A percentile compares a stretch with the other conserved stretches of the same genome.
These are phyloP conservation scores for Scutellaria minor DNA, from an alignment of 257 asterid genomes.

Conservation along the genomic window DNA sequence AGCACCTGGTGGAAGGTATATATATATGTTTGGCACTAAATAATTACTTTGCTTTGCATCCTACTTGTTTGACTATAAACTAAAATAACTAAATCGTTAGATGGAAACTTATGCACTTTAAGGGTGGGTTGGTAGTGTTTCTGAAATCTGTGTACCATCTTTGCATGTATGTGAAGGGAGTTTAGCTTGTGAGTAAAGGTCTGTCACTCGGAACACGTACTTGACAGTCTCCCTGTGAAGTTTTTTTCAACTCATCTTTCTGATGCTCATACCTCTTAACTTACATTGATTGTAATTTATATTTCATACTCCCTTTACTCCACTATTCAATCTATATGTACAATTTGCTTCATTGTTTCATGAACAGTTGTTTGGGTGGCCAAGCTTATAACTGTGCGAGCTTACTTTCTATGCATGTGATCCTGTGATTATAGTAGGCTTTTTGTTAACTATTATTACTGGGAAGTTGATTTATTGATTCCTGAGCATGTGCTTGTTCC, in stretches of 20 bases:
- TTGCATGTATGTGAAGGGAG: constrained; percentile 9
- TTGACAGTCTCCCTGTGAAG: background rate
- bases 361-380: background rate
- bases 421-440: background rate
- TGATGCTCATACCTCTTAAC: background rate
- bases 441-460: background rate
- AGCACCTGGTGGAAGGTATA: constrained; percentile 92
- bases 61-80: constrained; percentile 12
- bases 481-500: background rate
- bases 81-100: background rate
- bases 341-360: background rate
- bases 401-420: background rate
- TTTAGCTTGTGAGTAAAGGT: constrained; percentile 1
- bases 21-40: constrained; percentile 8
- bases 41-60: constrained; percentile 1
- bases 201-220: background rate
- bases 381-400: background rate
- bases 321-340: background rate
- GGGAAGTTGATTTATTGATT: background rate
- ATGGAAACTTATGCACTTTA: background rate
- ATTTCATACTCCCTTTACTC: background rate
- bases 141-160: background rate
- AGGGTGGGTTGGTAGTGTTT: background rate
- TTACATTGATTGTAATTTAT: background rate
- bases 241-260: background rate